Evolutionary conservation across 2,329 filamentous ascomycete species (phyloP).

Genomic region (Truncatella angustata): DNA sequence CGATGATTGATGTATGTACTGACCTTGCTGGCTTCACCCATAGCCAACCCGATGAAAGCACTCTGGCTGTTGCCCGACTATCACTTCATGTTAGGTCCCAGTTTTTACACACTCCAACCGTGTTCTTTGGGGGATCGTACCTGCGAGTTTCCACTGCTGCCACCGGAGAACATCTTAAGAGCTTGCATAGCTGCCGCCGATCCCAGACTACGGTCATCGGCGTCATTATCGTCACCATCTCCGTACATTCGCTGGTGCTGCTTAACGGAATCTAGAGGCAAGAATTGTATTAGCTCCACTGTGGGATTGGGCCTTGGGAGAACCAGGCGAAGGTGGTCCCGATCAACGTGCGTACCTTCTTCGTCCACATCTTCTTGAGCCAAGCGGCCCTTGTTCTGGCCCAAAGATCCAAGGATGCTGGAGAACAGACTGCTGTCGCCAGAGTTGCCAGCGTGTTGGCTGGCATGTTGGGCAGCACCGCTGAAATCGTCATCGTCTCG

Average conservation of each 20-base stretch:
- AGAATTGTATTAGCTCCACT: no score
- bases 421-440: conserved; percentile 49
- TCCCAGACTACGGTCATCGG: conserved; percentile 57
- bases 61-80: conserved; percentile 61
- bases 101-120: no score
- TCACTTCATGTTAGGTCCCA: no score
- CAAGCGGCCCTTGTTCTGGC: conserved; percentile 48
- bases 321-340: no score
- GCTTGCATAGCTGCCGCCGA: conserved; percentile 78
- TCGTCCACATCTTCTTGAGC: conserved; percentile 49
- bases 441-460: conserved; percentile 42
- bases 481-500: conserved; percentile 44
- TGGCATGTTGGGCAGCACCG: conserved; percentile 47
- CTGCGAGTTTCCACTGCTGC: conserved; percentile 41
- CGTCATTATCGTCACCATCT: conserved; percentile 43
- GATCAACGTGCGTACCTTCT: conserved; percentile 46
- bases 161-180: conserved; percentile 72
- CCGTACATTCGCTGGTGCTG: conserved; percentile 76
- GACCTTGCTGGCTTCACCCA: conserved; percentile 85
- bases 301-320: no score
- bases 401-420: conserved; percentile 43
- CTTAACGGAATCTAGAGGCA: conserved; percentile 62
- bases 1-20: no score
- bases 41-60: conserved; percentile 79
- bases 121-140: conserved; percentile 15